Percentiles rank a stretch among this genome's conserved stretches.
Evolutionary conservation across 441 rosid species (phyloP).

Genomic region (Eutrema salsugineum): DNA sequence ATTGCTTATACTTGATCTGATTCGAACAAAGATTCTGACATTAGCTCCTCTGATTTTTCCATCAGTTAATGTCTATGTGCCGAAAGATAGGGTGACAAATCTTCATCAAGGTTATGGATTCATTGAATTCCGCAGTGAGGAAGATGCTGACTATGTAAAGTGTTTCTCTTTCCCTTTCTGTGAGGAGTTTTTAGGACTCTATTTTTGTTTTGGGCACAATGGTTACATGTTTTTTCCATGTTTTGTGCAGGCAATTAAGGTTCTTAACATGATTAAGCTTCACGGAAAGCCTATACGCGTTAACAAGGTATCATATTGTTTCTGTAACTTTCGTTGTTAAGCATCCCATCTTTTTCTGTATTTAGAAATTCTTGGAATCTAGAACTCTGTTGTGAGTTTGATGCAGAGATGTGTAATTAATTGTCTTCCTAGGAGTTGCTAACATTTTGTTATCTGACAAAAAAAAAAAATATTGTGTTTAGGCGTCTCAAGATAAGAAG

Average conservation of each 20-base stretch:
- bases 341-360: not conserved
- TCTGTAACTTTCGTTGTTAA: not conserved
- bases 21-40: not conserved
- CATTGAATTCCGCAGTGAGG: slow-evolving; percentile 87
- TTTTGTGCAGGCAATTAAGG: slow-evolving; percentile 78
- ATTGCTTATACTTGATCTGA: not conserved
- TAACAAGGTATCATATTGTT: slow-evolving; percentile 57
- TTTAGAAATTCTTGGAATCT: not conserved
- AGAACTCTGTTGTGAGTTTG: not conserved
- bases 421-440: not conserved
- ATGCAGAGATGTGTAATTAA: not conserved
- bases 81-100: slow-evolving; percentile 92
- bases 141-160: slow-evolving; percentile 94
- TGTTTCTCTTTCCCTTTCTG: not conserved
- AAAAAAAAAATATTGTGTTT: slow-evolving; percentile 5
- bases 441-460: slow-evolving; percentile 11
- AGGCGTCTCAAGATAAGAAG: slow-evolving; percentile 98
- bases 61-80: slow-evolving; percentile 90
- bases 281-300: slow-evolving; percentile 96
- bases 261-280: slow-evolving; percentile 95
- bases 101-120: slow-evolving; percentile 94
- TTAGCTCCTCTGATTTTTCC: not conserved
- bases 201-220: not conserved
- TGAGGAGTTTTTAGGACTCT: not conserved
- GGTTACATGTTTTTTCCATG: not conserved